A percentile compares a stretch with the other conserved stretches of the same genome.
phyloP scores from a whole-genome alignment of 2,329 filamentous ascomycete genomes.

The Huntiella moniliformis region DNA sequence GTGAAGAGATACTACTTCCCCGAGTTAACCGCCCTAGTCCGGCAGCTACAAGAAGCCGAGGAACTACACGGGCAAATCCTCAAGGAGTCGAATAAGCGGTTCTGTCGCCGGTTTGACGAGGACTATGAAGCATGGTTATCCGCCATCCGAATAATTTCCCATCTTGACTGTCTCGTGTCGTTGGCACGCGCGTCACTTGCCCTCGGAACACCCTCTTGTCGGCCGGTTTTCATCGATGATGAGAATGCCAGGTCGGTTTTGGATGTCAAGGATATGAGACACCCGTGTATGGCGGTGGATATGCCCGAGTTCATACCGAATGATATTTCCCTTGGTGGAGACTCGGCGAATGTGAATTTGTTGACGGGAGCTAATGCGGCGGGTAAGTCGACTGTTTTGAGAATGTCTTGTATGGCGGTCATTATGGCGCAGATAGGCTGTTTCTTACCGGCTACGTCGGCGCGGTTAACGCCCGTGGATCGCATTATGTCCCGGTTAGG shows the following conservation, averaged over 20 bases:
- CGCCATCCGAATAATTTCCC: slow-evolving; percentile 75
- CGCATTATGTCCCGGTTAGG: slow-evolving; percentile 97
- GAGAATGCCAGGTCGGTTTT: slow-evolving; percentile 53
- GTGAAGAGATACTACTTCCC: slow-evolving; percentile 90
- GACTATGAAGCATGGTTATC: slow-evolving; percentile 73
- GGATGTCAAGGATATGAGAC: slow-evolving; percentile 82
- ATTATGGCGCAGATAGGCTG: slow-evolving; percentile 97
- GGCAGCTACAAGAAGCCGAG: slow-evolving; percentile 79
- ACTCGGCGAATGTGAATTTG: slow-evolving; percentile 65
- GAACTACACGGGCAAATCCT: slow-evolving; percentile 85
- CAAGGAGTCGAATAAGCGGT: slow-evolving; percentile 64
- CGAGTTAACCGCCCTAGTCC: slow-evolving; percentile 63
- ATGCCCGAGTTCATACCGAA: slow-evolving; percentile 95
- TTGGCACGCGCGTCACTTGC: slow-evolving; percentile 73
- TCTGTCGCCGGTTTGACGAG: slow-evolving; percentile 75
- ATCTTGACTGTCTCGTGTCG: slow-evolving; percentile 88
- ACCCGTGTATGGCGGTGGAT: slow-evolving; percentile 81
- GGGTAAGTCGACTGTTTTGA: slow-evolving; percentile 86
- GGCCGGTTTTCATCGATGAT: slow-evolving; percentile 70
- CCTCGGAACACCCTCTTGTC: slow-evolving; percentile 71
- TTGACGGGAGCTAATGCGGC: slow-evolving; percentile 93
- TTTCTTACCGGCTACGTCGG: slow-evolving; percentile 67
- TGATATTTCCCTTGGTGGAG: slow-evolving; percentile 70
- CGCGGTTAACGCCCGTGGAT: slow-evolving; percentile 74
- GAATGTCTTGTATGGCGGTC: slow-evolving; percentile 93